Conservation (phyloP, 208 protist genomes). For the Acanthamoeba triangularis region DNA sequence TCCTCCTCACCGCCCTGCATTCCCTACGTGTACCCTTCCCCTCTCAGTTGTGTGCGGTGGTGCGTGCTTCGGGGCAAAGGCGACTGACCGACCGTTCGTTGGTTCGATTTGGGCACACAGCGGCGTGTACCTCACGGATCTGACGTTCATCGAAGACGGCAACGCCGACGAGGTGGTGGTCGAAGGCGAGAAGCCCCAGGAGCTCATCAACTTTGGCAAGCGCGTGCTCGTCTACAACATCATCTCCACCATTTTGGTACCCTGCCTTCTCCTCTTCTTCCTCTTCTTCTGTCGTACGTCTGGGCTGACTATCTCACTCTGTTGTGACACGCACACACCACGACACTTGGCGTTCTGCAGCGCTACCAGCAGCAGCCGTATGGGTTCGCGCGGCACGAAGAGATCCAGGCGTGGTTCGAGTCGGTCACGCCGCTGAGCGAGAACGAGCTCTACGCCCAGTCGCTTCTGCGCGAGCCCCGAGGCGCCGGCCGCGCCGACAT, state of each 20-base stretch:
- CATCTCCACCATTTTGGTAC: constrained; percentile 64
- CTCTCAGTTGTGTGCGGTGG: not conserved
- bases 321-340: not conserved
- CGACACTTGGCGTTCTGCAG: not conserved
- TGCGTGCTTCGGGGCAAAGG: not conserved
- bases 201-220: constrained; percentile 75
- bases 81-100: not conserved
- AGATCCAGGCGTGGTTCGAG: constrained; percentile 42
- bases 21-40: constrained; percentile 34
- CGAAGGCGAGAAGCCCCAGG: not conserved
- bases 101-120: not conserved
- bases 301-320: not conserved
- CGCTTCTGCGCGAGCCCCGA: constrained; percentile 33
- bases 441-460: constrained; percentile 59
- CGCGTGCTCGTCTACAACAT: constrained; percentile 64
- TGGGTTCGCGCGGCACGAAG: not conserved
- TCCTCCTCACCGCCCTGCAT: constrained; percentile 60
- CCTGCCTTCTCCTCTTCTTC: not conserved
- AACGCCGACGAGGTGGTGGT: constrained; percentile 30
- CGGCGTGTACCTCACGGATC: constrained; percentile 53
- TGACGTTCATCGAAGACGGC: constrained; percentile 57
- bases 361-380: constrained; percentile 68
- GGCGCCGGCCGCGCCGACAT: constrained; percentile 42
- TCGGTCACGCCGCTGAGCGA: constrained; percentile 14
- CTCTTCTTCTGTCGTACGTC: no score